Percentiles rank a stretch among this genome's conserved stretches.
These are phyloP conservation scores for Alternaria sp. DNA, from an alignment of 2,329 filamentous ascomycete genomes.

Conservation along the genomic window DNA sequence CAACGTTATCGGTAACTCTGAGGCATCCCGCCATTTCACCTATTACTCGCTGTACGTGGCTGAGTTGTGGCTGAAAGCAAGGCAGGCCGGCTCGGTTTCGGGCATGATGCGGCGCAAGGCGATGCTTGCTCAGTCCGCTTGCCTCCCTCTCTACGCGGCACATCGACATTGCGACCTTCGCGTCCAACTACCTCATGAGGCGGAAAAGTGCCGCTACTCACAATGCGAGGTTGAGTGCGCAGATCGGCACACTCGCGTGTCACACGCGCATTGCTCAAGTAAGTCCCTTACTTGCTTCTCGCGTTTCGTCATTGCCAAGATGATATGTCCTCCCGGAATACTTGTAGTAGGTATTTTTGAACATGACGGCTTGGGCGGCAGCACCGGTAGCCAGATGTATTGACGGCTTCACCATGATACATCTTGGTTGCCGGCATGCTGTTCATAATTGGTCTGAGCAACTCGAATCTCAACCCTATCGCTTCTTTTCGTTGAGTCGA, in stretches of 20 bases:
- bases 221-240: background rate
- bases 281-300: background rate
- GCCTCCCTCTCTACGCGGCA: background rate
- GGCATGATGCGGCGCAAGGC: background rate
- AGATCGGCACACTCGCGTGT: background rate
- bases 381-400: background rate
- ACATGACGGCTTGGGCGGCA: background rate
- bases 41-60: background rate
- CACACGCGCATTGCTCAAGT: background rate
- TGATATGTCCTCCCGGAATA: background rate
- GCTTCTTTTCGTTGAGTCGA: background rate
- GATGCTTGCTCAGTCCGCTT: background rate
- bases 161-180: background rate
- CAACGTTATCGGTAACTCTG: background rate
- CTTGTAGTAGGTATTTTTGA: background rate
- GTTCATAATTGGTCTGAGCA: background rate
- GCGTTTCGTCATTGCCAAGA: background rate
- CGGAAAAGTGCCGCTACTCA: background rate
- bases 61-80: background rate
- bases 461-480: background rate
- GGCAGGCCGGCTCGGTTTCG: background rate
- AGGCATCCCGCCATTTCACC: background rate
- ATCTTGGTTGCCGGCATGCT: background rate
- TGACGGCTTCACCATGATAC: background rate
- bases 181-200: background rate